These are phyloP conservation scores for Pythium aquatile DNA, from an alignment of 352 stramenopile genomes.

Conservation along the genomic window DNA sequence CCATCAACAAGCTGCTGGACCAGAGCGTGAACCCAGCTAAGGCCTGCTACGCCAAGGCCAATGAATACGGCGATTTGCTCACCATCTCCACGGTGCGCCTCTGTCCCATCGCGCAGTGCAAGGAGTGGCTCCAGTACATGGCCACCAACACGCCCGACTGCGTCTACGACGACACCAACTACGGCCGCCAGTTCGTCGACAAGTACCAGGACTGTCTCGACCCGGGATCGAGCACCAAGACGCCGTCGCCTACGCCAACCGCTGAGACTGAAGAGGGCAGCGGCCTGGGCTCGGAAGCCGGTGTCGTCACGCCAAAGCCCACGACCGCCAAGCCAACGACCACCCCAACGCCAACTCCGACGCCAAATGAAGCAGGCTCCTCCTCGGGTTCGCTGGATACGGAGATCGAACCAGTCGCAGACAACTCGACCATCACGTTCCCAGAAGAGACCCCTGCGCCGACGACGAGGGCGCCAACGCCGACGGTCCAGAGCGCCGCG, in stretches of 20 bases:
- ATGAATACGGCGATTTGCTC: constrained; percentile 40
- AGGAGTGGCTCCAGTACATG: constrained; percentile 57
- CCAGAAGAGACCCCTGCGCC: constrained; percentile 12
- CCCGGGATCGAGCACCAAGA: background rate
- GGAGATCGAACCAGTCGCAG: constrained; percentile 18
- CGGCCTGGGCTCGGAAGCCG: constrained; percentile 20
- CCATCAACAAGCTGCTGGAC: constrained; percentile 56
- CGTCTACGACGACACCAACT: constrained; percentile 70
- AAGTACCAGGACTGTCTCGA: constrained; percentile 49
- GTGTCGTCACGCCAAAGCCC: constrained; percentile 8
- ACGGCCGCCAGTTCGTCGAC: constrained; percentile 36
- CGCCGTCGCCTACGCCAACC: constrained; percentile 13
- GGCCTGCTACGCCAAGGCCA: constrained; percentile 47
- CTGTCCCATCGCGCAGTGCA: constrained; percentile 51
- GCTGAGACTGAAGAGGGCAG: constrained; percentile 10
- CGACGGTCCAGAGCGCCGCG: background rate
- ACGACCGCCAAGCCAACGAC: constrained; percentile 11
- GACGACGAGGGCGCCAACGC: constrained; percentile 1
- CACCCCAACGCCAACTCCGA: background rate
- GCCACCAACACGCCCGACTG: constrained; percentile 47
- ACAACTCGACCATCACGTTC: constrained; percentile 16
- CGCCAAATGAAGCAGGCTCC: background rate
- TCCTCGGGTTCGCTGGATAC: constrained; percentile 11
- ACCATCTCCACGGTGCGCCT: constrained; percentile 48
- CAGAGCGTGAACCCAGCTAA: constrained; percentile 59